phyloP scores from a whole-genome alignment of 192 early-diverging fungal genomes.

The Piromyces sp. region DNA sequence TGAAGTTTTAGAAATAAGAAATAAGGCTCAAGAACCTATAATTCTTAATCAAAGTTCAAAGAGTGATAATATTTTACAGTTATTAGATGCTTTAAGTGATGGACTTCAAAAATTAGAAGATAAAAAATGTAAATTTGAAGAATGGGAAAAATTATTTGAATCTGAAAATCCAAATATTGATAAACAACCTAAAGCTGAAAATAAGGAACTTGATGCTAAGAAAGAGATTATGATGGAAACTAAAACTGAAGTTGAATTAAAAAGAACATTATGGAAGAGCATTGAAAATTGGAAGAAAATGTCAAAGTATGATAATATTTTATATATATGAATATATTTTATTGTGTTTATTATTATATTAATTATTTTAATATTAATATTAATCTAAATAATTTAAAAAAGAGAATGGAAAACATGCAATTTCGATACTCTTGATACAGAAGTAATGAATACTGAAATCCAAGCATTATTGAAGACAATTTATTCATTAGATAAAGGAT shows the following conservation, averaged over 20 bases:
- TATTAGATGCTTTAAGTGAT: constrained; percentile 21
- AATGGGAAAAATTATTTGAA: constrained; percentile 32
- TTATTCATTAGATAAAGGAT: constrained; percentile 39
- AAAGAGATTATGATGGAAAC: constrained; percentile 33
- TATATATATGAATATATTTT: neutral
- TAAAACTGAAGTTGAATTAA: constrained; percentile 30
- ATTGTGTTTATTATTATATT: neutral
- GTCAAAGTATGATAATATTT: constrained; percentile 11
- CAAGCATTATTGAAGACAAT: constrained; percentile 26
- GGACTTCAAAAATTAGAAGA: constrained; percentile 19
- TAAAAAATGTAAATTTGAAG: constrained; percentile 21
- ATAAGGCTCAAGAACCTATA: constrained; percentile 40
- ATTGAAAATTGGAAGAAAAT: constrained; percentile 34
- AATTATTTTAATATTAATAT: constrained; percentile 4
- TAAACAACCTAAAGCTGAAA: constrained; percentile 5
- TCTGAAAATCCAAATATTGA: constrained; percentile 10
- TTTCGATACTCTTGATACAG: constrained; percentile 35
- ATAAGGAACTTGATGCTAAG: constrained; percentile 2
- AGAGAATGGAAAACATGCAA: constrained; percentile 18
- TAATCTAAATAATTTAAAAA: constrained; percentile 5
- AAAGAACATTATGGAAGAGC: constrained; percentile 33
- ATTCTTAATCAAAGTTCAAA: constrained; percentile 26
- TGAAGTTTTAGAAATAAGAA: constrained; percentile 34
- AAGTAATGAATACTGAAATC: constrained; percentile 36
- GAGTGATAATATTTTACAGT: constrained; percentile 26